These are phyloP conservation scores for Phytomonas sp. DNA, from an alignment of 208 protist species.

Conservation along the genomic window DNA sequence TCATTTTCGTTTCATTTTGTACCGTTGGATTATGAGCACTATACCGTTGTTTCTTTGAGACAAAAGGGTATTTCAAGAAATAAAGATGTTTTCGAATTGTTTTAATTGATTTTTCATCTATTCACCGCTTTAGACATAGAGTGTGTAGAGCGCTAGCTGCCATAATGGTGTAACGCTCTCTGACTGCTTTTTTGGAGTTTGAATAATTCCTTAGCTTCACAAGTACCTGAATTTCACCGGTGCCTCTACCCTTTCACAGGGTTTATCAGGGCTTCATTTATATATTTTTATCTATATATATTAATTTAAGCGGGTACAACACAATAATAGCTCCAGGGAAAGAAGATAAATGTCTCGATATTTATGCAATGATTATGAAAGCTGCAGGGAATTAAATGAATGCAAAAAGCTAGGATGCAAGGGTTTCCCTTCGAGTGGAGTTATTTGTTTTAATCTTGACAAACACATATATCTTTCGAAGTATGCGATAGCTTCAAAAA, in stretches of 20 bases:
- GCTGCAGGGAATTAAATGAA: background rate
- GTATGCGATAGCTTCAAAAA: background rate
- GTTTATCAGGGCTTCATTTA: conserved; percentile 1
- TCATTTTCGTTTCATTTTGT: conserved; percentile 12
- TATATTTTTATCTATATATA: background rate
- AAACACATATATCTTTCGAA: conserved; percentile 2
- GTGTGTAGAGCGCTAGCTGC: background rate
- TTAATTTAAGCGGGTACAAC: background rate
- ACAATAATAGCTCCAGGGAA: background rate
- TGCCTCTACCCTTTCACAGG: background rate
- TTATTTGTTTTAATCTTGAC: background rate
- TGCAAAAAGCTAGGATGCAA: background rate
- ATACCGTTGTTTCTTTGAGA: background rate
- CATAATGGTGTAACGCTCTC: background rate
- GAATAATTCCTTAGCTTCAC: background rate
- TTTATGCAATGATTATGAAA: background rate
- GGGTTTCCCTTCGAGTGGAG: background rate
- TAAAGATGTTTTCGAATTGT: background rate
- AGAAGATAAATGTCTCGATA: background rate
- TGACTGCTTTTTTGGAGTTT: background rate
- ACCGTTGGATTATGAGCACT: background rate
- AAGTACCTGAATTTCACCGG: background rate
- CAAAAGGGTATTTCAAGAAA: background rate
- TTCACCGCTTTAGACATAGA: background rate
- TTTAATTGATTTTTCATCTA: background rate